Conservation (phyloP, 768 basidiomycete genomes). For the Tephrocybe rancida region DNA sequence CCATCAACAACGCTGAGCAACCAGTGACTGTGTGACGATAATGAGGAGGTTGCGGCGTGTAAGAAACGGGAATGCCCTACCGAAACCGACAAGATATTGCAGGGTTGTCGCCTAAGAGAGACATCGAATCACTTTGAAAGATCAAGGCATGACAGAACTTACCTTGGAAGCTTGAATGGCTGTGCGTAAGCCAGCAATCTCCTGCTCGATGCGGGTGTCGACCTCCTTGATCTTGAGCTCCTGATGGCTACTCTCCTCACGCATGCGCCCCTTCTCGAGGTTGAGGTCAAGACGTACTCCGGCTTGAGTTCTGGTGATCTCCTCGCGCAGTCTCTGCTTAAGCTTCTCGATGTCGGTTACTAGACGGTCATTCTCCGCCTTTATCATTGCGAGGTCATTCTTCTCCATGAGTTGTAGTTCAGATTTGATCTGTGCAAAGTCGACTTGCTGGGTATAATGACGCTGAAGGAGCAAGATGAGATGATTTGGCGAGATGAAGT, state of each 20-base stretch:
- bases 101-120: slow-evolving; percentile 71
- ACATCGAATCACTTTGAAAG: neutral
- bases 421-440: slow-evolving; percentile 95
- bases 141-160: slow-evolving; percentile 13
- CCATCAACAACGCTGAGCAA: slow-evolving; percentile 85
- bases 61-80: slow-evolving; percentile 42
- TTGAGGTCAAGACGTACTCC: slow-evolving; percentile 95
- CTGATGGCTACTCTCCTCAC: slow-evolving; percentile 90
- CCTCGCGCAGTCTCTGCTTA: slow-evolving; percentile 90
- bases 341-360: slow-evolving; percentile 91
- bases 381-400: slow-evolving; percentile 94
- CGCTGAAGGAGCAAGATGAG: slow-evolving; percentile 47
- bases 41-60: slow-evolving; percentile 5
- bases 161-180: slow-evolving; percentile 87
- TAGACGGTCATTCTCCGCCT: slow-evolving; percentile 95
- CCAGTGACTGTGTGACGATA: slow-evolving; percentile 65
- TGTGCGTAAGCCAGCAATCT: slow-evolving; percentile 86
- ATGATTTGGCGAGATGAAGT: neutral
- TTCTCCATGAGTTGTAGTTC: slow-evolving; percentile 96
- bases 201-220: slow-evolving; percentile 95
- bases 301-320: slow-evolving; percentile 89
- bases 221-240: slow-evolving; percentile 98
- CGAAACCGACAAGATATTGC: slow-evolving; percentile 87
- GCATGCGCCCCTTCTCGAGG: slow-evolving; percentile 93
- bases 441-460: slow-evolving; percentile 94